Evolutionary conservation across 495 filamentous ascomycete genomes (phyloP), one percentile per base, ranked within the genome.

Genomic region (Gamarada debralockiae): DNA sequence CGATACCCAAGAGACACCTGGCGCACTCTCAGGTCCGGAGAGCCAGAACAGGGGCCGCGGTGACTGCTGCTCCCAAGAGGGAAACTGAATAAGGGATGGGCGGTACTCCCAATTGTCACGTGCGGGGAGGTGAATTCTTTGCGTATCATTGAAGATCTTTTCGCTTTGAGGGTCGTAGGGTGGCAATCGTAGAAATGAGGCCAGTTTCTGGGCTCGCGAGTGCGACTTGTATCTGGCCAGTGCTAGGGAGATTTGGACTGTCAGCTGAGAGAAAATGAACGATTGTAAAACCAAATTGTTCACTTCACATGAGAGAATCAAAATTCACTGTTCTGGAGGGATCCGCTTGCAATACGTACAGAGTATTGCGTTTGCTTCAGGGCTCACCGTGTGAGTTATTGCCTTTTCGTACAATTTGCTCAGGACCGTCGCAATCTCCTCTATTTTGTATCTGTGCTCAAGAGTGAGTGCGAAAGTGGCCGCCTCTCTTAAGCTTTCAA

Each of bases 401-500:
- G n/a, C n/a, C n/a, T n/a, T n/a, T n/a, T n/a, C n/a, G n/a, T n/a
- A n/a, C n/a, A n/a, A n/a, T n/a, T n/a, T n/a, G n/a, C n/a, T n/a
- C n/a, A n/a, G n/a, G n/a, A n/a, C 31, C n/a, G 8, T 34, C n/a
- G 31, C 31, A 34, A 47, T 47, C 6, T 47, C 43, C 3, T 47
- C 43, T 31, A 24, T 47, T 17, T 47, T 47, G 7, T 20, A 27
- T 31, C 43, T 47, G 21, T 47, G 23, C 27, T 47, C 43, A 9
- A 47, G 43, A 29, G 29, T 20, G 2, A 47, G 17, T 8, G 43
- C 43, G 4, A 47, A 18, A 15, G 43, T 25, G 6, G 43, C 43
- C 18, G 43, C 43, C 27, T 18, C 29, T n/a, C 27, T 27, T 3
- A 47, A 24, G 15, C 29, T 47, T 15, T 47, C 43, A 33, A 47